These are phyloP conservation scores for Populus pruinosa DNA, from an alignment of 345 rosid species.

Conservation along the genomic window DNA sequence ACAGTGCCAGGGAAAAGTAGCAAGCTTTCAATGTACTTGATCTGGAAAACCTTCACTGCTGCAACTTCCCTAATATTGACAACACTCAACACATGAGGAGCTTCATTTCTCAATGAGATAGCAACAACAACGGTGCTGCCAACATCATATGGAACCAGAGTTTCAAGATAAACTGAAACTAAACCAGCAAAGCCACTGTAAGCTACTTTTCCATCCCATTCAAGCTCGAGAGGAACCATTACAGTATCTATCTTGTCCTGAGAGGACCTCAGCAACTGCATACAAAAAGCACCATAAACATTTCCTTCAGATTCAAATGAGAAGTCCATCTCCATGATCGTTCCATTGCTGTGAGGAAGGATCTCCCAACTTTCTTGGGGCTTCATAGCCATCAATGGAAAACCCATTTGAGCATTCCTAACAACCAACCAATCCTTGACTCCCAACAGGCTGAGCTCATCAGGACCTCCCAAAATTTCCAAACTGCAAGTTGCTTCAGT, in stretches of 20 bases:
- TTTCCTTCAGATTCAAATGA: constrained; percentile 43
- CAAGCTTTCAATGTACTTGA: constrained; percentile 55
- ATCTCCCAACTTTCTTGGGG: constrained; percentile 56
- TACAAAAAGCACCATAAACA: constrained; percentile 46
- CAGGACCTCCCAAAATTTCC: constrained; percentile 25
- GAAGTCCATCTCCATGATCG: constrained; percentile 51
- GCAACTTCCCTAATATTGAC: constrained; percentile 39
- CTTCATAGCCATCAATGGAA: constrained; percentile 45
- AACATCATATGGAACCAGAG: constrained; percentile 33
- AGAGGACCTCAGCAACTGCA: constrained; percentile 50
- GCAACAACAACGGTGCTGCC: constrained; percentile 30
- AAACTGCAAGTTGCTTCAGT: constrained; percentile 49
- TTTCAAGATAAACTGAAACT: constrained; percentile 38
- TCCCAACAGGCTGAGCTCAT: constrained; percentile 21
- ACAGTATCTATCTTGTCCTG: constrained; percentile 40
- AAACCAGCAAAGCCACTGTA: constrained; percentile 22
- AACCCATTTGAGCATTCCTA: constrained; percentile 34
- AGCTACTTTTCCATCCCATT: constrained; percentile 30
- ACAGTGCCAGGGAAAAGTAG: constrained; percentile 56
- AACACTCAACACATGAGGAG: constrained; percentile 39
- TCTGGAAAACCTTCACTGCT: constrained; percentile 36
- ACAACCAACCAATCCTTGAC: constrained; percentile 55
- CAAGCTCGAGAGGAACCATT: constrained; percentile 55
- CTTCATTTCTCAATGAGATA: constrained; percentile 48
- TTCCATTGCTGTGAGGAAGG: constrained; percentile 33